Base-by-base conservation (phyloP, 371 early-diverging fungal species). In the Capillidium rhysosporum region DNA sequence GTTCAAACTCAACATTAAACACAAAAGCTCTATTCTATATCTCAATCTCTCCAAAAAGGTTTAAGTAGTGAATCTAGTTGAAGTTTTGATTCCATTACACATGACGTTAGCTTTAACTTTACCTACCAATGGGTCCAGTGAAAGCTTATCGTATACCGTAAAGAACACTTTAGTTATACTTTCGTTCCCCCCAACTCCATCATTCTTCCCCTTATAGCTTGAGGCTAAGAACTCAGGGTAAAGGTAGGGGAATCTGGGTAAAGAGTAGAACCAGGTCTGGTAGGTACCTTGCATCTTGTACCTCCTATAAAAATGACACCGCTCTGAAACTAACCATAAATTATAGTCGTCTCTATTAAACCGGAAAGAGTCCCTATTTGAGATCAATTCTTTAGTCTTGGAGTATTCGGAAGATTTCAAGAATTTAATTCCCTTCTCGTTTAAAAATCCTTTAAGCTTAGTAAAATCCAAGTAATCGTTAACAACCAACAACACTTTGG, bases 381-480 rank as follows among this genome's bases (percentile, higher is more conserved):
- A 38, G 48, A 25, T 41, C 3, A 41, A 8, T 16, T 40, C 41
- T 8, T 41, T 41, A 41, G 38, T 55, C 12, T 55, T 57, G 34
- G 64, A 72, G 64, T 81, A 86, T 70, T 88, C 91, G 54, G 77
- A 84, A 20, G 89, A 73, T 18, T 76, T 69, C 7, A 71, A 80
- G 62, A 86, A 86, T 2, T 77, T 72, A 60, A 73, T 79, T 54
- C 70, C 70, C 61, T 77, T 77, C 57, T 86, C 83, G 39, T 79
- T 70, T 54, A 90, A 69, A 59, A 84, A 81, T 59, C 93, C 93
- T 43, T 93, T 72, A 26, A 98, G 54, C 7, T 91, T 73, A 9
- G 94, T 86, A 73, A 82, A 98, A 59, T 98, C 98, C 69, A 94
- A 91, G 62, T 95, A 98, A 10, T 86, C 84, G n/a, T 96, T 86